Evolutionary conservation across 2,329 filamentous ascomycete genomes (phyloP).

Genomic region (Diaporthe batatas): DNA sequence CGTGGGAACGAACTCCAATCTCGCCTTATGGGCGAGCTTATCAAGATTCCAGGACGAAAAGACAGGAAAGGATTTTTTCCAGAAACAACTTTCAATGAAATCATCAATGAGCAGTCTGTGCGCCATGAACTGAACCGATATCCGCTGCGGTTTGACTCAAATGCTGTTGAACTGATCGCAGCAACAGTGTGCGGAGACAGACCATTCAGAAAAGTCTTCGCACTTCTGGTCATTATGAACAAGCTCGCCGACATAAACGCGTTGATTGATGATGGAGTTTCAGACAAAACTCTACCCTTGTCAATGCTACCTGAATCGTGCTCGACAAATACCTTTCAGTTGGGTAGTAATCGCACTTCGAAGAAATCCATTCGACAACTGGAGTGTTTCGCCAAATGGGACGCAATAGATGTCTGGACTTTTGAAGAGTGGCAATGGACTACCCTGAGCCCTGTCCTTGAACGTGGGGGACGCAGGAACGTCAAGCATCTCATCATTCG

Average conservation of each 20-base stretch:
- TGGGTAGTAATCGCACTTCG: not conserved
- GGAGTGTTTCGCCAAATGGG: slow-evolving; percentile 31
- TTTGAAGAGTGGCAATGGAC: slow-evolving; percentile 43
- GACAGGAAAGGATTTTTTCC: slow-evolving; percentile 19
- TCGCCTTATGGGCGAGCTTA: not conserved
- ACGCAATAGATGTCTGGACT: slow-evolving; percentile 11
- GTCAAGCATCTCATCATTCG: slow-evolving; percentile 31
- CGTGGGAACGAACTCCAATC: not conserved
- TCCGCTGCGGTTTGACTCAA: not conserved
- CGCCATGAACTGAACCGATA: not conserved
- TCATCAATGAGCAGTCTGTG: not conserved
- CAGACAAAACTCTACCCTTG: slow-evolving; percentile 35
- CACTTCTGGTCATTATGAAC: slow-evolving; percentile 36
- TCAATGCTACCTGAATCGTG: not conserved
- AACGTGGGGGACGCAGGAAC: slow-evolving; percentile 11
- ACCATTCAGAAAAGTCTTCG: slow-evolving; percentile 39
- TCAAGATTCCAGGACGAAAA: not conserved
- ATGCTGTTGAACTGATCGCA: not conserved
- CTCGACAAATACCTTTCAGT: not conserved
- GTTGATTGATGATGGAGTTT: slow-evolving; percentile 37
- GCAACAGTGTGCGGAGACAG: not conserved
- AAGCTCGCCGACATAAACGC: slow-evolving; percentile 1
- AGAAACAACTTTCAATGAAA: not conserved
- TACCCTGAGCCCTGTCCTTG: slow-evolving; percentile 40
- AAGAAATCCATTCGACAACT: not conserved